Base-by-base conservation (phyloP, 2,329 filamentous ascomycete genomes). In the Coniella lustricola region DNA sequence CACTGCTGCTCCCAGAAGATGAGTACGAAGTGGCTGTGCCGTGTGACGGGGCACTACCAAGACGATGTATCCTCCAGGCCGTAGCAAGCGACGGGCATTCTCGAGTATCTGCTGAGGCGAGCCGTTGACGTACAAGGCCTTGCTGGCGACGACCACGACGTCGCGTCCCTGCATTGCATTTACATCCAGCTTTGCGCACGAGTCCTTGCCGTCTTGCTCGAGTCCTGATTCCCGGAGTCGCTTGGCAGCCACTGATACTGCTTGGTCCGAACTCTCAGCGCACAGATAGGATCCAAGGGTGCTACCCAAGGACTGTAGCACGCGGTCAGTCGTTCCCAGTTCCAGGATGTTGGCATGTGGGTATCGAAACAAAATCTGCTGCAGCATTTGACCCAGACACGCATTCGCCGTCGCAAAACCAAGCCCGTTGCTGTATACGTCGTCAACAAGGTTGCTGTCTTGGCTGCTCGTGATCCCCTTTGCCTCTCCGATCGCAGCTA, bases 211-310 rank as follows among this genome's bases (percentile, higher is more conserved):
- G n/a, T n/a, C n/a, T n/a, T n/a, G n/a, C n/a, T n/a, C n/a, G n/a
- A n/a, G n/a, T n/a, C n/a, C n/a, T n/a, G 35, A 21, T 34, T 21
- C 3, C 18, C 40, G 21, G 9, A 41, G 66, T 2, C 58, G 47
- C 4, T 62, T 59, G 40, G 73, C 69, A 56, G 67, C 67, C 13
- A n/a, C n/a, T n/a, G n/a, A n/a, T n/a, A n/a, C n/a, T n/a, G n/a
- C n/a, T n/a, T n/a, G n/a, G n/a, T n/a, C n/a, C n/a, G n/a, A n/a
- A n/a, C n/a, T n/a, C n/a, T n/a, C n/a, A n/a, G n/a, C n/a, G n/a
- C n/a, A n/a, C n/a, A n/a, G n/a, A n/a, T n/a, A n/a, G n/a, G n/a
- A n/a, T n/a, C n/a, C n/a, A n/a, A n/a, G n/a, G n/a, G n/a, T n/a
- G n/a, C n/a, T n/a, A n/a, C n/a, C n/a, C n/a, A n/a, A n/a, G n/a